These are phyloP conservation scores for Auriscalpium microsporum DNA, from an alignment of 768 basidiomycete genomes.

Conservation along the genomic window DNA sequence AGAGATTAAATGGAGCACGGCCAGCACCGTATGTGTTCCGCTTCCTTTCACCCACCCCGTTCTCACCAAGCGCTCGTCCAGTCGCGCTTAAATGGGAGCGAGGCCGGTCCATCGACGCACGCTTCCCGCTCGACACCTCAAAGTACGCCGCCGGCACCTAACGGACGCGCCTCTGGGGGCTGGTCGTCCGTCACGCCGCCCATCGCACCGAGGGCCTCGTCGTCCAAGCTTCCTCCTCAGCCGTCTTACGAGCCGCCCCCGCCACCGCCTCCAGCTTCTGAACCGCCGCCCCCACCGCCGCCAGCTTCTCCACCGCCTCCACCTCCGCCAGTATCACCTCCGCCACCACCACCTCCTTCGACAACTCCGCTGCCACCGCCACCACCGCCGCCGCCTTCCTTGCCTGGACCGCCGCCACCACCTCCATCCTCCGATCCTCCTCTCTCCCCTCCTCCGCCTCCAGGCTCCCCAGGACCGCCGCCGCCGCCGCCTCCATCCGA, in stretches of 20 bases:
- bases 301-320: constrained; percentile 19
- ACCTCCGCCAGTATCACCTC: constrained; percentile 12
- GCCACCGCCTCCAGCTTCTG: constrained; percentile 23
- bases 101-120: constrained; percentile 7
- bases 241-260: constrained; percentile 20
- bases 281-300: constrained; percentile 21
- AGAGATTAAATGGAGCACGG: constrained; percentile 27
- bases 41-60: constrained; percentile 11
- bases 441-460: constrained; percentile 14
- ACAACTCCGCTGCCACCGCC: constrained; percentile 17
- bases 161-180: constrained; percentile 12
- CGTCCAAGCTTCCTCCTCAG: constrained; percentile 15
- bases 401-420: constrained; percentile 17
- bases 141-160: constrained; percentile 3
- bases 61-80: constrained; percentile 4
- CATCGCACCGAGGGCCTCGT: constrained; percentile 12
- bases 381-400: constrained; percentile 13
- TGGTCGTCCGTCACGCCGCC: constrained; percentile 15
- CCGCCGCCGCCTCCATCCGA: constrained; percentile 14
- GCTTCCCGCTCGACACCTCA: constrained; percentile 4
- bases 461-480: constrained; percentile 16
- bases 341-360: constrained; percentile 22
- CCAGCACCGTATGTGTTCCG: constrained; percentile 24
- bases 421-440: constrained; percentile 20
- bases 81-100: constrained; percentile 6